Percentiles rank a stretch among this genome's conserved stretches.
These are phyloP conservation scores for Fusarium coicis DNA, from an alignment of 2,329 filamentous ascomycete genomes.

Conservation along the genomic window DNA sequence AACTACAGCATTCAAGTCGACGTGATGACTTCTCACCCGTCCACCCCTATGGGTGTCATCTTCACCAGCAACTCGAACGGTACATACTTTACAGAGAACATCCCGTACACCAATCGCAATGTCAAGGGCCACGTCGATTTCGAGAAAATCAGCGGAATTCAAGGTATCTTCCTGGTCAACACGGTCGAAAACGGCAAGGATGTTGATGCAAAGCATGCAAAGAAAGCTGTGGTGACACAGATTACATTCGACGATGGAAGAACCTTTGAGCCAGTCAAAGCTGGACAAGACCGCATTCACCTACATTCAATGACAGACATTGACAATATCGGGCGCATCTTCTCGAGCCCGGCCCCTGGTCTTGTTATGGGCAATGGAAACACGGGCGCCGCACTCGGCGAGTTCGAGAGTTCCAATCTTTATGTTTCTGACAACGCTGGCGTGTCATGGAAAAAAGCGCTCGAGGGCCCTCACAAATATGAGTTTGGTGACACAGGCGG, in stretches of 20 bases:
- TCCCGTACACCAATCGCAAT: slow-evolving; percentile 92
- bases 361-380: slow-evolving; percentile 96
- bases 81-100: slow-evolving; percentile 92
- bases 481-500: slow-evolving; percentile 96
- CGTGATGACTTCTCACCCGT: slow-evolving; percentile 77
- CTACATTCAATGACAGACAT: slow-evolving; percentile 92
- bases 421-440: slow-evolving; percentile 94
- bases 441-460: slow-evolving; percentile 79
- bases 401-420: slow-evolving; percentile 79
- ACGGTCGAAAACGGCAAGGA: slow-evolving; percentile 87
- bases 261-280: slow-evolving; percentile 80
- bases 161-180: slow-evolving; percentile 93
- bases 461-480: slow-evolving; percentile 90
- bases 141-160: slow-evolving; percentile 90
- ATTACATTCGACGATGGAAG: slow-evolving; percentile 97
- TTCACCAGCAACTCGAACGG: slow-evolving; percentile 98
- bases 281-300: slow-evolving; percentile 77
- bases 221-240: slow-evolving; percentile 78
- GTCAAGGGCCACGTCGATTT: slow-evolving; percentile 84
- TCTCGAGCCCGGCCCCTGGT: slow-evolving; percentile 92
- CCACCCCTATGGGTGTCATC: slow-evolving; percentile 82
- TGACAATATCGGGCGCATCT: slow-evolving; percentile 84
- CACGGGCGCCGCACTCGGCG: slow-evolving; percentile 77
- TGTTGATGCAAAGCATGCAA: slow-evolving; percentile 64
- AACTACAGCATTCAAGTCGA: slow-evolving; percentile 98